Evolutionary conservation across 306 rosid genomes (phyloP).

Genomic region (Pueraria montana): DNA sequence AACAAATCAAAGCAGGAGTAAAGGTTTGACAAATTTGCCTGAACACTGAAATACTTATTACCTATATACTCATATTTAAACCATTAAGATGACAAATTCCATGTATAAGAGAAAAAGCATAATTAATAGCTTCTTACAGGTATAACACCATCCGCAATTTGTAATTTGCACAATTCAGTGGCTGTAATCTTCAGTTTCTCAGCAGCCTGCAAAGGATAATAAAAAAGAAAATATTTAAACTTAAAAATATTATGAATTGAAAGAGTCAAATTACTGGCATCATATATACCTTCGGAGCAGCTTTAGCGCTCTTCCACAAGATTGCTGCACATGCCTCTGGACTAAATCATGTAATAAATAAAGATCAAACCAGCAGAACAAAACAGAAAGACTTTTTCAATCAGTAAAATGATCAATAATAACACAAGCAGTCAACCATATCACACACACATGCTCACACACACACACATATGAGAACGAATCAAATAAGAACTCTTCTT

Average conservation of each 20-base stretch:
- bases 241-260: conserved; percentile 1
- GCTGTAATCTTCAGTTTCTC: conserved; percentile 87
- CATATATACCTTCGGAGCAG: conserved; percentile 79
- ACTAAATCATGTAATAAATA: conserved; percentile 62
- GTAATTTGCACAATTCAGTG: conserved; percentile 65
- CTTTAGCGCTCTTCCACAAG: conserved; percentile 94
- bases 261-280: conserved; percentile 17
- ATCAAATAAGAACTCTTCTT: background rate
- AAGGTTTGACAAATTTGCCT: conserved; percentile 17
- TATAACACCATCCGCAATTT: conserved; percentile 85
- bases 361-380: conserved; percentile 51
- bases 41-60: conserved; percentile 6
- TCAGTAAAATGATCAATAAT: background rate
- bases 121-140: conserved; percentile 70
- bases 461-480: background rate
- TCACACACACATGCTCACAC: background rate
- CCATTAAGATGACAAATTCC: conserved; percentile 22
- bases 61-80: background rate
- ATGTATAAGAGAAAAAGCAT: conserved; percentile 29
- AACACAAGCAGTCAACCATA: conserved; percentile 22
- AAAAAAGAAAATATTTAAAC: conserved; percentile 31
- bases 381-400: conserved; percentile 34
- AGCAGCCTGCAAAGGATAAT: conserved; percentile 75
- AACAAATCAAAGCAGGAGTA: conserved; percentile 34
- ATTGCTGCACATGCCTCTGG: conserved; percentile 99